These are phyloP conservation scores for Podaxis sp. DNA, from an alignment of 768 basidiomycete species.

Conservation along the genomic window DNA sequence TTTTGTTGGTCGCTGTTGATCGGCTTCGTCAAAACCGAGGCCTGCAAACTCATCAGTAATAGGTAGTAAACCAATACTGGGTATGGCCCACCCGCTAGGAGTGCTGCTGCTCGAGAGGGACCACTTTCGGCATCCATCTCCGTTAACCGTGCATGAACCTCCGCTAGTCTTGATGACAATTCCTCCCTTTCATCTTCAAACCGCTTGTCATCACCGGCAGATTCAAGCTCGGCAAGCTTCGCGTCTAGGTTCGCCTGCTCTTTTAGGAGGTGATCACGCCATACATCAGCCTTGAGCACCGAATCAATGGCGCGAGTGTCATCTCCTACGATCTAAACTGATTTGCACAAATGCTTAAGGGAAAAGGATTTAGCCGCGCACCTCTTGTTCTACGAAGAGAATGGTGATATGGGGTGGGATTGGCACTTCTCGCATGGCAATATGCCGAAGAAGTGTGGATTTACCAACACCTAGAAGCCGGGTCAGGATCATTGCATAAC, in stretches of 20 bases:
- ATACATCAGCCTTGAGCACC: constrained; percentile 99
- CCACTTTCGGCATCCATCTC: constrained; percentile 99
- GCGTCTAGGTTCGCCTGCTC: constrained; percentile 81
- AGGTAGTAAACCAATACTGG: not conserved
- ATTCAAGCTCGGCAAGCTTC: constrained; percentile 69
- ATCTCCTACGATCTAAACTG: constrained; percentile 79
- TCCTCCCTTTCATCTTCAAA: constrained; percentile 88
- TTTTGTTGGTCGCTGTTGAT: constrained; percentile 80
- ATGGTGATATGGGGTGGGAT: constrained; percentile 96
- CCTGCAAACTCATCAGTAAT: constrained; percentile 39
- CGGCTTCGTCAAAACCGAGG: constrained; percentile 86
- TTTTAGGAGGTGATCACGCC: constrained; percentile 88
- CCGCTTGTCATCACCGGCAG: constrained; percentile 73
- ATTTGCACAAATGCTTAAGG: constrained; percentile 5
- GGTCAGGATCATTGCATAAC: not conserved
- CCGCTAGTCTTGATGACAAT: constrained; percentile 74
- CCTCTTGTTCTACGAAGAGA: constrained; percentile 98
- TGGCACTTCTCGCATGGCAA: constrained; percentile 92
- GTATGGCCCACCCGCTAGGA: constrained; percentile 71
- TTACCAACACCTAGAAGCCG: constrained; percentile 81
- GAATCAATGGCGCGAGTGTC: constrained; percentile 91
- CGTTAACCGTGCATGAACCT: constrained; percentile 87
- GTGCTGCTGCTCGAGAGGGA: constrained; percentile 86
- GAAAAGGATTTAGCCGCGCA: constrained; percentile 27
- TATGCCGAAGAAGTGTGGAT: constrained; percentile 91